Base-by-base conservation (phyloP, 2,329 filamentous ascomycete species). In the Clonostachys rhizophaga region DNA sequence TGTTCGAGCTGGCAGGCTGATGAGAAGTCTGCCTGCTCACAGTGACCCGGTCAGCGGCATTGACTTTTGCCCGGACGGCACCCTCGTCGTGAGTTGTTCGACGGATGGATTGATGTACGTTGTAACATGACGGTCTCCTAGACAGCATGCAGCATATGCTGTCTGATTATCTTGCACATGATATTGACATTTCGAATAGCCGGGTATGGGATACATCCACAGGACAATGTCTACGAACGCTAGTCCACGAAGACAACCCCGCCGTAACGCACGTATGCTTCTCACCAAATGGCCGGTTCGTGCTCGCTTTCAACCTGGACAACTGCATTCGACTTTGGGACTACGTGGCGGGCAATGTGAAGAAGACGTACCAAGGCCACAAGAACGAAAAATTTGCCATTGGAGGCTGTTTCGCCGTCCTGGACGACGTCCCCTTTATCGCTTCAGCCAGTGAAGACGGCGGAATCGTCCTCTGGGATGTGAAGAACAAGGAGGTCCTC, bases 331-430 rank as follows among this genome's bases (percentile, higher is more conserved):
- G 94, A 3, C 73, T 99, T 18, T 99, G 94, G 94, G 89, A 96
- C 65, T 99, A 97, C 62, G 87, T 95, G 9, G 83, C 90, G 36
- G 92, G 92, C 8, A 83, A 84, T 30, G 94, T 94, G 56, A 86
- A 96, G 59, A 99, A 99, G 75, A 99, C 94, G 13, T 99, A 97
- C 66, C 91, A 96, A 63, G 94, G 94, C 1, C 94, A 97, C 60
- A 70, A 74, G 47, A 99, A 99, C 64, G 76, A 82, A 47, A 85
- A 85, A 51, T 97, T 87, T 67, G 92, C 89, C 54, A 76, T 97
- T n/a, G 82, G 82, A 4, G 89, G 91, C 5, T 86, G 86, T 39
- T 96, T 97, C 60, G 91, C 89, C 12, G 76, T 81, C 46, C 57
- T 67, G 40, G 68, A 58, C 12, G 62, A 58, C 5, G 57, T 62